Percentiles rank a stretch among this genome's conserved stretches.
These are phyloP conservation scores for Yamadazyma sp. DNA, from an alignment of 805 yeast species.

Conservation along the genomic window DNA sequence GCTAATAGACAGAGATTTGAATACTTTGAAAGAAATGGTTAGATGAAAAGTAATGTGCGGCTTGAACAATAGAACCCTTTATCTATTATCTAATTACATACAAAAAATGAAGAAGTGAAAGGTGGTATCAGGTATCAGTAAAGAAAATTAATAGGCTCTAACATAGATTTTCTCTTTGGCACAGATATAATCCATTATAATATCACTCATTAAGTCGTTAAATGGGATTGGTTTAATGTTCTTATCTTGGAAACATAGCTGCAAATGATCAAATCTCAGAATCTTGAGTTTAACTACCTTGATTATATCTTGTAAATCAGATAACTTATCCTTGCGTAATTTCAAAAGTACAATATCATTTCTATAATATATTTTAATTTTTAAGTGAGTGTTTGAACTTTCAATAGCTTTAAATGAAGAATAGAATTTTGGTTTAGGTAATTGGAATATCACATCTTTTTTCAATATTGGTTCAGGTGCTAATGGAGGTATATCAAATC, in stretches of 20 bases:
- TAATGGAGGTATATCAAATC: slow-evolving; percentile 9
- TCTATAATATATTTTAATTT: slow-evolving; percentile 7
- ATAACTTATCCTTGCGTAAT: slow-evolving; percentile 12
- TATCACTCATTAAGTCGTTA: slow-evolving; percentile 6
- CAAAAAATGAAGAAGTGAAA: no score
- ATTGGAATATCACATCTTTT: background rate
- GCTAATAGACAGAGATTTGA: no score
- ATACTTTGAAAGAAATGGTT: no score
- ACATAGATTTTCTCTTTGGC: slow-evolving; percentile 11
- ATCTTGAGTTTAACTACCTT: slow-evolving; percentile 8
- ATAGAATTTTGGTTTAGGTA: slow-evolving; percentile 3
- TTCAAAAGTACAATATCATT: slow-evolving; percentile 2
- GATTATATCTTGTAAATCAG: slow-evolving; percentile 6
- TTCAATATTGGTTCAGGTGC: slow-evolving; percentile 3
- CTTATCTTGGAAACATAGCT: slow-evolving; percentile 8
- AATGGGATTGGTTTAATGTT: slow-evolving; percentile 10
- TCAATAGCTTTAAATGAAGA: slow-evolving; percentile 7
- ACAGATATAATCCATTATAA: slow-evolving; percentile 13
- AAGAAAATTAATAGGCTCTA: slow-evolving; percentile 3
- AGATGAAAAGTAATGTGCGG: no score
- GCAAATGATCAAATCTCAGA: slow-evolving; percentile 1
- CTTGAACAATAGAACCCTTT: no score
- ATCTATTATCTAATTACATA: no score
- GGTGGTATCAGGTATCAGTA: no score
- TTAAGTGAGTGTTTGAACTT: slow-evolving; percentile 1